Conservation (phyloP, 192 early-diverging fungal species). For the Chytriomyces confervae region DNA sequence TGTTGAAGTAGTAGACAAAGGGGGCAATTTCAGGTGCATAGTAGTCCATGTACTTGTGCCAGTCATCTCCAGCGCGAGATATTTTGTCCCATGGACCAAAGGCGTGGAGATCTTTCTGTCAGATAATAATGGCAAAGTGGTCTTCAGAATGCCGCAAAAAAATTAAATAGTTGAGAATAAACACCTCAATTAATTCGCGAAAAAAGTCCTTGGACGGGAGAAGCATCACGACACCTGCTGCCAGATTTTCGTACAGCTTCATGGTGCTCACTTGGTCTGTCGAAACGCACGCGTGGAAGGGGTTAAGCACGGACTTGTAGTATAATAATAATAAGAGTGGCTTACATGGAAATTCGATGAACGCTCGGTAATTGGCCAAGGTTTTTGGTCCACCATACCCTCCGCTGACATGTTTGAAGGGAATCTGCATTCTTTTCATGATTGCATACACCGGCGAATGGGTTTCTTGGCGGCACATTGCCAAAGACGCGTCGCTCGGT, state of each 20-base stretch:
- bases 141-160: neutral
- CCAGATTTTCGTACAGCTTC: conserved; percentile 36
- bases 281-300: too few relatives aligned
- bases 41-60: conserved; percentile 33
- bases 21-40: conserved; percentile 22
- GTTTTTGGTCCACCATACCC: conserved; percentile 38
- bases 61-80: conserved; percentile 30
- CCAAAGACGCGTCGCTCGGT: conserved; percentile 3
- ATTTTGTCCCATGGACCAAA: conserved; percentile 36
- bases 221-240: conserved; percentile 27
- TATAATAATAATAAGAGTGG: neutral
- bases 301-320: neutral
- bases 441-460: conserved; percentile 20
- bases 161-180: too few relatives aligned
- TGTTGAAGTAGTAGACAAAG: conserved; percentile 29
- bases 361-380: conserved; percentile 23
- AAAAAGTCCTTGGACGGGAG: conserved; percentile 33
- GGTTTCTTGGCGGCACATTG: conserved; percentile 22
- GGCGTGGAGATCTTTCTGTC: conserved; percentile 25
- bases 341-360: conserved; percentile 27
- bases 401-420: conserved; percentile 28
- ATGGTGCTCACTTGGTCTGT: conserved; percentile 28
- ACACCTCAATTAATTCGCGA: conserved; percentile 21
- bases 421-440: conserved; percentile 25
- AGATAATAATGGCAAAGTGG: neutral